Evolutionary conservation across 352 stramenopile species (phyloP), one percentile per base, ranked within the genome.

Genomic region (Pythium graminicola): DNA sequence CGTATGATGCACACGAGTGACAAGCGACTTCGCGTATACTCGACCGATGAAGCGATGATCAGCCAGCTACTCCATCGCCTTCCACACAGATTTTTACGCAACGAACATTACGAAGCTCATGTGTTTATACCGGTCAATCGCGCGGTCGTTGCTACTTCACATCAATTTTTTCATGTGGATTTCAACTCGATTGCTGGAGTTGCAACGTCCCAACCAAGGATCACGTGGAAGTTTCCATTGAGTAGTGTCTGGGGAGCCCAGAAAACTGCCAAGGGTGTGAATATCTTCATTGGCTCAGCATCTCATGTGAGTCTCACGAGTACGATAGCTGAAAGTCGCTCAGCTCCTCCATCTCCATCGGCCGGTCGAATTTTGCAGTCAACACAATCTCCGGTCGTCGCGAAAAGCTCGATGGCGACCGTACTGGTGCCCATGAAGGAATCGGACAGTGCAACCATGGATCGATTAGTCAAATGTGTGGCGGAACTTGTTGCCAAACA

Each of bases 31-130:
- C 75, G 76, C 6, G 81, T 95, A 2, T 93, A 89, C 52, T 86
- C 79, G 36, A 64, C 70, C 26, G 70, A 85, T 28, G 81, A 91
- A 45, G 80, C 83, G 1, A 64, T 81, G 52, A 74, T 89, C 7
- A 71, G 73, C 13, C 73, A 81, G 50, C 64, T 91, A 19, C 50
- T 91, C 31, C 54, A 81, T 50, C 61, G 69, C 14, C 58, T 93
- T 8, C 72, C 78, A 3, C 62, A 81, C 26, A 65, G 75, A 14
- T 54, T 87, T 31, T 58, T 86, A 9, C 64, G 75, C 20, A 87
- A 87, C 36, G 83, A 93, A 28, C 64, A 90, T 44, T 91, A 93
- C 59, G 76, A 89, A 27, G 65, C 65, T 4, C 83, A 93, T 42
- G 65, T 89, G 14, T 85, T 92, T 44, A 44, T 93, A 2, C 81